Evolutionary conservation across 768 basidiomycete genomes (phyloP).

Genomic region (Rhizopogon vesiculosus): DNA sequence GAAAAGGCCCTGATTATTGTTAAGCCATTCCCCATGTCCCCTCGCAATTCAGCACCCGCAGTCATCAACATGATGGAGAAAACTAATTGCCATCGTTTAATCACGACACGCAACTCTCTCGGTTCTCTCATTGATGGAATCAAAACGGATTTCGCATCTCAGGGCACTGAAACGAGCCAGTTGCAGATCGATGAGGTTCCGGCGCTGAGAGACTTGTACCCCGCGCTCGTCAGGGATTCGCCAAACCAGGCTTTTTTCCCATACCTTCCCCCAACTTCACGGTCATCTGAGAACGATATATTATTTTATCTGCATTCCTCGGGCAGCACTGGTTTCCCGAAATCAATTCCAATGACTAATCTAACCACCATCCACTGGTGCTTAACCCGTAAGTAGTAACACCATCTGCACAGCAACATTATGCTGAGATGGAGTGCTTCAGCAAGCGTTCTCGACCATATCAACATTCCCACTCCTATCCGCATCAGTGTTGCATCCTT

Average conservation of each 20-base stretch:
- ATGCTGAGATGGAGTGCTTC: neutral
- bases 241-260: conserved; percentile 10
- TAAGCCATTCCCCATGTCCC: conserved; percentile 32
- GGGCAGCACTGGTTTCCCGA: conserved; percentile 48
- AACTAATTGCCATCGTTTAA: conserved; percentile 14
- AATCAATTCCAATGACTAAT: conserved; percentile 36
- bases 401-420: neutral
- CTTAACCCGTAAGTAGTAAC: conserved; percentile 24
- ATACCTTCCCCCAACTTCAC: conserved; percentile 8
- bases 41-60: conserved; percentile 41
- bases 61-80: conserved; percentile 19
- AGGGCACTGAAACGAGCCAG: neutral
- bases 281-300: conserved; percentile 27
- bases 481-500: conserved; percentile 19
- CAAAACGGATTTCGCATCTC: conserved; percentile 1
- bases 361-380: conserved; percentile 30
- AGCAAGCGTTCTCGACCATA: conserved; percentile 6
- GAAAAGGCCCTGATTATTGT: conserved; percentile 19
- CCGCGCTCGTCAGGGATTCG: conserved; percentile 33
- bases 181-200: conserved; percentile 16
- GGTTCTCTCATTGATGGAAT: conserved; percentile 7
- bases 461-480: conserved; percentile 8
- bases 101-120: conserved; percentile 15
- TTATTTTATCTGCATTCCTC: conserved; percentile 46
- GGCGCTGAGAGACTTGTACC: conserved; percentile 27